Evolutionary conservation across 441 rosid species (phyloP).

Genomic region (Omphalea diandra): DNA sequence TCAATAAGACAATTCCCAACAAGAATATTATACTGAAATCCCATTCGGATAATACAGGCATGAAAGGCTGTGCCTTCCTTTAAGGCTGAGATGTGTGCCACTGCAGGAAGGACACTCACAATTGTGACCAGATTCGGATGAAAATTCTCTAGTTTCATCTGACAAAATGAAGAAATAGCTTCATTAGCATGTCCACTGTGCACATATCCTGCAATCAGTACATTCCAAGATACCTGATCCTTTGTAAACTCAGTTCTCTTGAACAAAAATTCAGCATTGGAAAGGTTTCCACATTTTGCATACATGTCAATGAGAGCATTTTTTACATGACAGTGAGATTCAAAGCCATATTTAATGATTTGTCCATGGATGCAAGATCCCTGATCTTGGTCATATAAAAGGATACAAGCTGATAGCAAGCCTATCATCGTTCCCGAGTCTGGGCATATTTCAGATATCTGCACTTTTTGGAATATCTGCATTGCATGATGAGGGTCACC

Average conservation of each 20-base stretch:
- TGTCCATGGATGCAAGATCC: slow-evolving; percentile 41
- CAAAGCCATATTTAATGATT: slow-evolving; percentile 39
- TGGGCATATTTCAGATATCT: slow-evolving; percentile 22
- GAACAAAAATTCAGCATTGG: slow-evolving; percentile 41
- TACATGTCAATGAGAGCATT: slow-evolving; percentile 60
- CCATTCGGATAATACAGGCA: slow-evolving; percentile 39
- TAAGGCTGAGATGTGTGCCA: slow-evolving; percentile 38
- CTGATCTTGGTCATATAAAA: slow-evolving; percentile 33
- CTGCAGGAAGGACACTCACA: slow-evolving; percentile 50
- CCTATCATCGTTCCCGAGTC: slow-evolving; percentile 56
- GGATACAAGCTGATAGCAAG: slow-evolving; percentile 45
- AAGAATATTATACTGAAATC: no score
- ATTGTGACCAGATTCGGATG: slow-evolving; percentile 44
- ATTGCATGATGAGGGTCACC: no score
- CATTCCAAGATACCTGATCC: slow-evolving; percentile 50
- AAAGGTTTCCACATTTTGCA: slow-evolving; percentile 49
- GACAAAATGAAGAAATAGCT: slow-evolving; percentile 40
- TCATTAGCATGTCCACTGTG: slow-evolving; percentile 49
- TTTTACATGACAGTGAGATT: slow-evolving; percentile 35
- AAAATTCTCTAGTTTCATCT: slow-evolving; percentile 42
- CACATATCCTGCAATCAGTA: slow-evolving; percentile 50
- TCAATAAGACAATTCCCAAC: slow-evolving; percentile 56
- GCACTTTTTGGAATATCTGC: no score
- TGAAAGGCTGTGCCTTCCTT: slow-evolving; percentile 49
- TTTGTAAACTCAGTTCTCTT: slow-evolving; percentile 28